Conservation (phyloP, 164 flowering plant genomes). For the Sextonia rubra region DNA sequence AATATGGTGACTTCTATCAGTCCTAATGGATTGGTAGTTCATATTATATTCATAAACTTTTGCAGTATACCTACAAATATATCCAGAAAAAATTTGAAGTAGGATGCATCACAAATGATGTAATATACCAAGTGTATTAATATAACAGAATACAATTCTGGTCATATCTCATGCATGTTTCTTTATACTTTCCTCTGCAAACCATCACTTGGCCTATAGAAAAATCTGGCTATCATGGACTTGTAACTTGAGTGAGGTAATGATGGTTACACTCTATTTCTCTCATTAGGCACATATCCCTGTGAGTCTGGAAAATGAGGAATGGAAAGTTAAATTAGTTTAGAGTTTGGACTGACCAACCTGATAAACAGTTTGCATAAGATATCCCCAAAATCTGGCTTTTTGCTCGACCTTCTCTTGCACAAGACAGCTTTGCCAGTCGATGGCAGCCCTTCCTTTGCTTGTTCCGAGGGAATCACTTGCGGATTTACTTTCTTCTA, state of each 20-base stretch:
- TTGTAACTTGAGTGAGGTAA: not conserved
- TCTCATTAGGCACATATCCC: not conserved
- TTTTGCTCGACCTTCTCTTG: conserved; percentile 23
- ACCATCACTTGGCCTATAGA: too few relatives aligned
- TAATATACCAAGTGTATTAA: too few relatives aligned
- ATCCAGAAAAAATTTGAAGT: too few relatives aligned
- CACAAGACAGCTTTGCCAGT: conserved; percentile 29
- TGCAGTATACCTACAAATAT: too few relatives aligned
- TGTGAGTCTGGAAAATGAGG: not conserved
- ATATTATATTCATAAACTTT: too few relatives aligned
- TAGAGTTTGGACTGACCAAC: conserved; percentile 15
- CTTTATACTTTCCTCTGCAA: too few relatives aligned
- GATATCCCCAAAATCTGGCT: conserved; percentile 55
- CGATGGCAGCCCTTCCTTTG: conserved; percentile 18
- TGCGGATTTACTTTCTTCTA: conserved; percentile 15
- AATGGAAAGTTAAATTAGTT: not conserved
- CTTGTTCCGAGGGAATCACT: conserved; percentile 15
- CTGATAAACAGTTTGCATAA: conserved; percentile 52
- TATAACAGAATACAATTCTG: too few relatives aligned
- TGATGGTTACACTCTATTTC: not conserved
- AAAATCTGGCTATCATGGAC: too few relatives aligned
- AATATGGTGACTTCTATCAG: too few relatives aligned
- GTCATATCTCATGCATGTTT: too few relatives aligned
- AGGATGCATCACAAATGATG: too few relatives aligned
- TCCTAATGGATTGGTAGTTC: too few relatives aligned